Evolutionary conservation across 2,329 filamentous ascomycete species (phyloP).

Genomic region (Hirsutella minnesotensis): DNA sequence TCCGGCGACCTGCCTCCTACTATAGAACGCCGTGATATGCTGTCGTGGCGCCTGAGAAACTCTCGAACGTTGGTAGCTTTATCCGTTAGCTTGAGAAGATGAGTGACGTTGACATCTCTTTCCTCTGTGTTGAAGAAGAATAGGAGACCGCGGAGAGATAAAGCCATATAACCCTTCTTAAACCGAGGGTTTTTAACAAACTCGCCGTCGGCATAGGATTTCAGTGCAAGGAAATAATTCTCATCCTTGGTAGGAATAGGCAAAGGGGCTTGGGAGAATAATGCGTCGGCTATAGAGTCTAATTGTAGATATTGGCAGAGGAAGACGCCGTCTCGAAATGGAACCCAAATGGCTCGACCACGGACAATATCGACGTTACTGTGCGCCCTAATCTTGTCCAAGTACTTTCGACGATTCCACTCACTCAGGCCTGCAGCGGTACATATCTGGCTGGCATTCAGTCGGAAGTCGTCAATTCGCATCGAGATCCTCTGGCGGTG

Average conservation of each 20-base stretch:
- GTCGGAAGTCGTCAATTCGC: background rate
- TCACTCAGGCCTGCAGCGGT: background rate
- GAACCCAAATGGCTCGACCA: background rate
- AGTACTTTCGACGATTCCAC: background rate
- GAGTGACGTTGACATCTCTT: background rate
- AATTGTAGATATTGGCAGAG: background rate
- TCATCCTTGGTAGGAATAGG: background rate
- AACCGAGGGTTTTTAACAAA: background rate
- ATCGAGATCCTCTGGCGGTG: background rate
- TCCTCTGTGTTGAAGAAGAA: background rate
- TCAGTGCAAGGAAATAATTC: background rate
- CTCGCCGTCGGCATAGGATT: background rate
- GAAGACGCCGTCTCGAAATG: constrained; percentile 10
- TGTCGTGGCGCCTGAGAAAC: background rate
- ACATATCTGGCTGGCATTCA: constrained; percentile 8
- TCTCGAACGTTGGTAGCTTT: background rate
- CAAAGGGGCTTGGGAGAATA: background rate
- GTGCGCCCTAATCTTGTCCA: background rate
- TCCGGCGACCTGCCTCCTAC: background rate
- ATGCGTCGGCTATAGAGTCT: background rate
- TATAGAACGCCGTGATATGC: background rate
- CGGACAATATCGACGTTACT: background rate
- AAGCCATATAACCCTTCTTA: background rate
- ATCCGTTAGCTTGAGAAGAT: background rate
- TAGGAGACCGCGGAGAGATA: background rate